phyloP scores from a whole-genome alignment of 352 stramenopile genomes.

The Pythium sp. region DNA sequence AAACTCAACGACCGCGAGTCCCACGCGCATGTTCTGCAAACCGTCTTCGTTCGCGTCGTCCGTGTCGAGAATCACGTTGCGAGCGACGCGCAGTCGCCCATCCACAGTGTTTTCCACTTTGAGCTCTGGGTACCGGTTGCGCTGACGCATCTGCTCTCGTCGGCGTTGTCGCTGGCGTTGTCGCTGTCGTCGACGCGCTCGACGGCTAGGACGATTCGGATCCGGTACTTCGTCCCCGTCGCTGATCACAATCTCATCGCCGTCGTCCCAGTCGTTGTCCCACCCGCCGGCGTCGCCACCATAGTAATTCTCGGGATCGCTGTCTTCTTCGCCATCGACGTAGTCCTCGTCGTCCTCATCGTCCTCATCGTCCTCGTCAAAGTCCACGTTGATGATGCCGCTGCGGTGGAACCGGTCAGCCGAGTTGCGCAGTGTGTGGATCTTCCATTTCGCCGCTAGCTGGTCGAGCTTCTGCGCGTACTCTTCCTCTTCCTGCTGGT shows the following conservation, averaged over 20 bases:
- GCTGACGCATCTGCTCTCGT: slow-evolving; percentile 1
- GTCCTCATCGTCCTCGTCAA: slow-evolving; percentile 11
- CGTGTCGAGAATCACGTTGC: slow-evolving; percentile 66
- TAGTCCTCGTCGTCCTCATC: slow-evolving; percentile 10
- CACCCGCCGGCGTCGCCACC: slow-evolving; percentile 4
- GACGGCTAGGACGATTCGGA: neutral
- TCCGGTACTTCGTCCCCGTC: neutral
- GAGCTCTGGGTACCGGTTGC: slow-evolving; percentile 44
- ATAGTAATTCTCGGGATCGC: slow-evolving; percentile 16
- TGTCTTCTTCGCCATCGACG: slow-evolving; percentile 18
- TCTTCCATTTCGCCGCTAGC: slow-evolving; percentile 53
- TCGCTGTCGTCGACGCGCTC: slow-evolving; percentile 1
- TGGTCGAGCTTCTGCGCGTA: slow-evolving; percentile 49
- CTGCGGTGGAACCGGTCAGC: slow-evolving; percentile 31
- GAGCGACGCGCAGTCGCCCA: slow-evolving; percentile 42
- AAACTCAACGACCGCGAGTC: slow-evolving; percentile 66
- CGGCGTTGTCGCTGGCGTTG: neutral
- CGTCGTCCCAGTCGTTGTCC: slow-evolving; percentile 11
- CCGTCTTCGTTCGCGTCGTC: slow-evolving; percentile 70
- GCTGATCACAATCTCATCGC: slow-evolving; percentile 1
- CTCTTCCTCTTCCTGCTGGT: slow-evolving; percentile 41
- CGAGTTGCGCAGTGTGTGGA: slow-evolving; percentile 34
- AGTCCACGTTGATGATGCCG: slow-evolving; percentile 18
- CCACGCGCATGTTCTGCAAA: slow-evolving; percentile 56
- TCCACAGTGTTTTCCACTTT: slow-evolving; percentile 50